These are phyloP conservation scores for Nephelium lappaceum DNA, from an alignment of 345 rosid species.

Conservation along the genomic window DNA sequence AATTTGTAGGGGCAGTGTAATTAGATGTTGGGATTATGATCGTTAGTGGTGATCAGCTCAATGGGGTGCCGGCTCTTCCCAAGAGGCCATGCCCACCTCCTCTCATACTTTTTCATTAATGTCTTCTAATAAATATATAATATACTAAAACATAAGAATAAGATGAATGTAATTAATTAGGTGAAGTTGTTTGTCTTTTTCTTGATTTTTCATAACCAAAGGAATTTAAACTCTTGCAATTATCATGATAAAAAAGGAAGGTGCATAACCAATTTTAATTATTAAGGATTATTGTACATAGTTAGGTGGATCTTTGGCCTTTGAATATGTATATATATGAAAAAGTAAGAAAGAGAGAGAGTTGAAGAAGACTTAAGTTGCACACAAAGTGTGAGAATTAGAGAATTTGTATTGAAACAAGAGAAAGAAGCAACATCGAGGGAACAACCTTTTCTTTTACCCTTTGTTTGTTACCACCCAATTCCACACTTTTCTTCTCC, in stretches of 20 bases:
- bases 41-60: too few species aligned
- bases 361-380: constrained; percentile 19
- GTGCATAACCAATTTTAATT: too few species aligned
- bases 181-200: too few species aligned
- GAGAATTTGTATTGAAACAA: constrained; percentile 24
- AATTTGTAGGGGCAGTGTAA: not conserved
- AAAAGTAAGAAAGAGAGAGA: not conserved
- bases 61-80: not conserved
- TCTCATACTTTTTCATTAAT: too few species aligned
- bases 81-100: constrained; percentile 20
- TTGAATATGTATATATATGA: not conserved
- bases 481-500: constrained; percentile 22
- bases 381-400: constrained; percentile 28
- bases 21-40: too few species aligned
- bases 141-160: not conserved
- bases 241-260: too few species aligned
- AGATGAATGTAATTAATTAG: not conserved
- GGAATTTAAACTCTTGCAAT: too few species aligned
- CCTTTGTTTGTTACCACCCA: not conserved
- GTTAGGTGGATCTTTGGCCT: too few species aligned
- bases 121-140: not conserved
- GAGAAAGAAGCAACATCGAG: constrained; percentile 38
- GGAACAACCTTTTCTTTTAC: constrained; percentile 36
- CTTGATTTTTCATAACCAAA: too few species aligned
- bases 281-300: too few species aligned